These are phyloP conservation scores for Sporothrix phasma DNA, from an alignment of 2,329 filamentous ascomycete species.

Conservation along the genomic window DNA sequence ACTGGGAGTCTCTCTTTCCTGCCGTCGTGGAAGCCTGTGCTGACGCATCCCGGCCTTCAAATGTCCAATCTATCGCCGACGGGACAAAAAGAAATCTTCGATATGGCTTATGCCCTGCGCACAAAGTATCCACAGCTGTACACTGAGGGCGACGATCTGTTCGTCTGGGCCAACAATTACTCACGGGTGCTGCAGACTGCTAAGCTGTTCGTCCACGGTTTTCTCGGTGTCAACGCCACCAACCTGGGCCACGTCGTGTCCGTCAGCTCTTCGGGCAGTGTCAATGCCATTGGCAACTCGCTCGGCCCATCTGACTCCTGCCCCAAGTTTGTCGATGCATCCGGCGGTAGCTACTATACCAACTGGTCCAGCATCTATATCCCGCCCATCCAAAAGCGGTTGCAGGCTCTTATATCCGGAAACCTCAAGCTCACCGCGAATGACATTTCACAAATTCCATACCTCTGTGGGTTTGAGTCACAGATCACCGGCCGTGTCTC, in stretches of 20 bases:
- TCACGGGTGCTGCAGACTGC: constrained; percentile 53
- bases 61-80: constrained; percentile 50
- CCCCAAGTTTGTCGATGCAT: constrained; percentile 46
- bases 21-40: constrained; percentile 45
- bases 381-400: constrained; percentile 41
- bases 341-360: constrained; percentile 36
- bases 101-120: constrained; percentile 43
- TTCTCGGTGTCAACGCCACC: constrained; percentile 45
- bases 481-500: constrained; percentile 54
- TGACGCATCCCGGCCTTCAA: constrained; percentile 44
- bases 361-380: constrained; percentile 13
- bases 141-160: constrained; percentile 39
- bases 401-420: constrained; percentile 45
- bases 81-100: constrained; percentile 51
- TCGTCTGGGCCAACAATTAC: constrained; percentile 58
- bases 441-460: constrained; percentile 44
- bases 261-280: constrained; percentile 45
- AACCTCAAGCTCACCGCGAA: constrained; percentile 38
- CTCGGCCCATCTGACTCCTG: constrained; percentile 54
- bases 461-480: constrained; percentile 62
- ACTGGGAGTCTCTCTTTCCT: constrained; percentile 46
- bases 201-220: constrained; percentile 50
- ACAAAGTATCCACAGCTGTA: constrained; percentile 43
- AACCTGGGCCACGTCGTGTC: constrained; percentile 46
- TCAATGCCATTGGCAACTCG: constrained; percentile 47